Evolutionary conservation across 2,329 filamentous ascomycete genomes (phyloP).

Genomic region (Ceratocystis ficicola): DNA sequence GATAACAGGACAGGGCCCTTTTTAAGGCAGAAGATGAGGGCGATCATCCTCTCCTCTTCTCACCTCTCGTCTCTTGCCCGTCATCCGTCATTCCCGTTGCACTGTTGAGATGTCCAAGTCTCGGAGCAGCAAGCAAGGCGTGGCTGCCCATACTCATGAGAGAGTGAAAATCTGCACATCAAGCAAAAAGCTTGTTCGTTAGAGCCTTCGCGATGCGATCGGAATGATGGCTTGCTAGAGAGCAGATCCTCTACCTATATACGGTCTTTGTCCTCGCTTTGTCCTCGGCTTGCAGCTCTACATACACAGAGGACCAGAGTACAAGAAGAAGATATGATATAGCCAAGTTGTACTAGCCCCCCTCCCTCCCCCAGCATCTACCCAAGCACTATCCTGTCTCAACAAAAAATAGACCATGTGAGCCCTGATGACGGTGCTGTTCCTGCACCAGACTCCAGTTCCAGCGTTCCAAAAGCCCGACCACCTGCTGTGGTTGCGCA

Average conservation of each 20-base stretch:
- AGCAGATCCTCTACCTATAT: neutral
- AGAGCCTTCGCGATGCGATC: neutral
- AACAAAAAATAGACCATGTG: neutral
- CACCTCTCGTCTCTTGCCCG: neutral
- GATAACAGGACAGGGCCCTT: no score
- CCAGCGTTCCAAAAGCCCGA: neutral
- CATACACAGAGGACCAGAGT: no score
- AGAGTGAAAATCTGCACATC: neutral
- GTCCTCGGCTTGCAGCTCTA: no score
- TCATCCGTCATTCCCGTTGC: no score
- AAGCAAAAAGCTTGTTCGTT: neutral
- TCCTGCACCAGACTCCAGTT: conserved; percentile 1
- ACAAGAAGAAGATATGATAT: no score
- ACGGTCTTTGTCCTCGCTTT: no score
- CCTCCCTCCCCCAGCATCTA: neutral
- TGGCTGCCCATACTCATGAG: neutral
- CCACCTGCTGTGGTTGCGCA: neutral
- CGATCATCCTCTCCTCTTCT: neutral
- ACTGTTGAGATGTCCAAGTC: no score
- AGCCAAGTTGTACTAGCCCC: no score
- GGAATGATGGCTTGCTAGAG: neutral
- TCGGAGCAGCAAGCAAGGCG: neutral
- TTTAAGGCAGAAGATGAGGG: neutral
- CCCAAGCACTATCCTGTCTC: neutral
- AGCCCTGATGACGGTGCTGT: neutral